Percentiles rank a stretch among this genome's conserved stretches.
phyloP scores from a whole-genome alignment of 345 rosid genomes.

The Theobroma cacao region DNA sequence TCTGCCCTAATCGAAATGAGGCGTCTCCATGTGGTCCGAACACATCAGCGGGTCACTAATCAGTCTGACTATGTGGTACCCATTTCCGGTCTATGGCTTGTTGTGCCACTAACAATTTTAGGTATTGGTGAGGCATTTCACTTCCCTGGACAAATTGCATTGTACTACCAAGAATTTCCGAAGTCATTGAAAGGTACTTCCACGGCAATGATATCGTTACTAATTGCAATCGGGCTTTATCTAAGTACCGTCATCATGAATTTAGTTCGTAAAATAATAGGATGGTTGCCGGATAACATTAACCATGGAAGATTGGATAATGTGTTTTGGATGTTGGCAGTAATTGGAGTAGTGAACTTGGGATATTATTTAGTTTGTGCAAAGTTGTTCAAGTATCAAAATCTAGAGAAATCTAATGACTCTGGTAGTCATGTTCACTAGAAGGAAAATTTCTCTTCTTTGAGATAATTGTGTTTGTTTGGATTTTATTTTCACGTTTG shows the following conservation, averaged over 20 bases:
- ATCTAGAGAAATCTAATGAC: not conserved
- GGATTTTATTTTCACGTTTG: too few relatives aligned
- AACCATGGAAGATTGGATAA: conserved; percentile 21
- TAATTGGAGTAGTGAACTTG: conserved; percentile 10
- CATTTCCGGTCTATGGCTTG: conserved; percentile 13
- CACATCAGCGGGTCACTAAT: not conserved
- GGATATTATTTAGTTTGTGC: conserved; percentile 14
- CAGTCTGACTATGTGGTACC: not conserved
- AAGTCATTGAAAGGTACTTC: conserved; percentile 6
- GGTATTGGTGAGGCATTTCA: conserved; percentile 14
- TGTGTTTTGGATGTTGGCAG: conserved; percentile 18
- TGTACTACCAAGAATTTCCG: conserved; percentile 18
- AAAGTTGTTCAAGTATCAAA: conserved; percentile 3
- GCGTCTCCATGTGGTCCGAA: not conserved
- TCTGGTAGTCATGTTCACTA: not conserved
- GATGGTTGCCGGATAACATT: conserved; percentile 16
- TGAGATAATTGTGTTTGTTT: not conserved
- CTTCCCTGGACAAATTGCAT: conserved; percentile 1
- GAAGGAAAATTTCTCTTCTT: not conserved
- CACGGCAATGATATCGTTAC: conserved; percentile 11
- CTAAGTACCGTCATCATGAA: not conserved
- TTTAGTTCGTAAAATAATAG: not conserved
- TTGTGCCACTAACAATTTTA: not conserved
- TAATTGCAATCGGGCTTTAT: conserved; percentile 5
- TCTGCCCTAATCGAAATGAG: conserved; percentile 7